Evolutionary conservation across 805 yeast genomes (phyloP).

Genomic region (Wickerhamomyces ciferrii): DNA sequence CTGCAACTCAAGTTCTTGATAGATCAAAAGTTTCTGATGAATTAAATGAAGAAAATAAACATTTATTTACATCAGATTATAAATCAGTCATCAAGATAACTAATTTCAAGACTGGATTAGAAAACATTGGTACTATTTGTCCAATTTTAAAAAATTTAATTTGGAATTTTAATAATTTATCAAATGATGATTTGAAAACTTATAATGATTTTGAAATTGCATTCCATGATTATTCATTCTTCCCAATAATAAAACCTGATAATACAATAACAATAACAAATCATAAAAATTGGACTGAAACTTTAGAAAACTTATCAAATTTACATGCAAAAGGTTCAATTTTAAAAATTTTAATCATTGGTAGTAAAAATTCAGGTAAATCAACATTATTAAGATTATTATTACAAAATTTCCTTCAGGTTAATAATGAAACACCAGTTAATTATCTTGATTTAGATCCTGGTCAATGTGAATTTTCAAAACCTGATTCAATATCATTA

Average conservation of each 20-base stretch:
- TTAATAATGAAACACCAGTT: conserved; percentile 23
- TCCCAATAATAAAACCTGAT: conserved; percentile 24
- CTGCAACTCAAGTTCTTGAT: conserved; percentile 34
- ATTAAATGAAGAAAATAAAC: conserved; percentile 29
- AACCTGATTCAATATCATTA: conserved; percentile 66
- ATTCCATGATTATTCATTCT: conserved; percentile 33
- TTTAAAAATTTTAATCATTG: conserved; percentile 29
- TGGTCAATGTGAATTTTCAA: conserved; percentile 77
- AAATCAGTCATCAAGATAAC: conserved; percentile 36
- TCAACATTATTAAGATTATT: conserved; percentile 61
- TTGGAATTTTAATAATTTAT: conserved; percentile 21
- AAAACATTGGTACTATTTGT: conserved; percentile 34
- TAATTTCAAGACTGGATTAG: conserved; percentile 38
- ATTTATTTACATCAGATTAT: conserved; percentile 32
- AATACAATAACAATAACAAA: conserved; percentile 16
- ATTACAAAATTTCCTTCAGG: conserved; percentile 38
- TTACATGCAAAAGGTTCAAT: conserved; percentile 24
- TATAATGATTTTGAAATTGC: conserved; percentile 19
- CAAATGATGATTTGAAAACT: conserved; percentile 8
- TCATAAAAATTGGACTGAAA: conserved; percentile 29
- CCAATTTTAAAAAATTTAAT: conserved; percentile 39
- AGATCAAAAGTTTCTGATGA: conserved; percentile 23
- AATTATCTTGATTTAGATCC: conserved; percentile 78
- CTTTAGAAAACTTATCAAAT: conserved; percentile 32
- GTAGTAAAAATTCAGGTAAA: conserved; percentile 76